Base-by-base conservation (phyloP, 805 yeast species). In the Teunomyces atbi region DNA sequence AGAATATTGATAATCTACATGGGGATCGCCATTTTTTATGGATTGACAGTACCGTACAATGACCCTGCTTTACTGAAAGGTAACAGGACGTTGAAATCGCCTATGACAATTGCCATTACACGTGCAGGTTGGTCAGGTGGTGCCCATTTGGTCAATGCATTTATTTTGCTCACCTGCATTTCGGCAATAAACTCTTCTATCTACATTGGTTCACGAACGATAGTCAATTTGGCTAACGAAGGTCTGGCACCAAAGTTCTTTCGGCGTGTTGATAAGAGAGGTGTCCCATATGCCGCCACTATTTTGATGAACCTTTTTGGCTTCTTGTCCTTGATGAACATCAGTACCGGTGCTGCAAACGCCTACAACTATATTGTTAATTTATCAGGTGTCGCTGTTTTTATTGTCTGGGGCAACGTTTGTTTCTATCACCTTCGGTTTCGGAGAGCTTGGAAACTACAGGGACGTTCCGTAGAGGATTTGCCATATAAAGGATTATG, bases 101-200 rank as follows among this genome's bases (percentile, higher is more conserved):
- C 73, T 18, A 70, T 70, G 73, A 56, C 67, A 20, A 61, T 66
- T 45, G 76, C 76, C 5, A 57, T 71, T 29, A 53, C 48, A 10
- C 55, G 70, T 42, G 76, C 76, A 11, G 76, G 76, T 16, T 71
- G 76, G 76, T 49, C 45, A 3, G 67, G 66, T 12, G 76, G 74
- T 20, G 70, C 77, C 6, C 78, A 83, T 55, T 70, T 82, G 50
- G 69, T 82, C 52, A 82, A 82, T 51, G 81, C 89, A 0, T 77
- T 86, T 55, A 77, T 85, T 50, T 65, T 83, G 47, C 58, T 83
- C 11, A 82, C 86, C 2, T 79, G 87, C 55, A 62, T 86, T 36
- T 81, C 86, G 27, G 86, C 91, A 5, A 79, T 84, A 57, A 85
- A 85, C 65, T 76, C 86, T 35, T 78, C 86, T 29, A 79, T 84